Percentiles rank a stretch among this genome's conserved stretches.
Conservation (phyloP, 164 flowering plant genomes). For the Magnolia kwangsiensis region DNA sequence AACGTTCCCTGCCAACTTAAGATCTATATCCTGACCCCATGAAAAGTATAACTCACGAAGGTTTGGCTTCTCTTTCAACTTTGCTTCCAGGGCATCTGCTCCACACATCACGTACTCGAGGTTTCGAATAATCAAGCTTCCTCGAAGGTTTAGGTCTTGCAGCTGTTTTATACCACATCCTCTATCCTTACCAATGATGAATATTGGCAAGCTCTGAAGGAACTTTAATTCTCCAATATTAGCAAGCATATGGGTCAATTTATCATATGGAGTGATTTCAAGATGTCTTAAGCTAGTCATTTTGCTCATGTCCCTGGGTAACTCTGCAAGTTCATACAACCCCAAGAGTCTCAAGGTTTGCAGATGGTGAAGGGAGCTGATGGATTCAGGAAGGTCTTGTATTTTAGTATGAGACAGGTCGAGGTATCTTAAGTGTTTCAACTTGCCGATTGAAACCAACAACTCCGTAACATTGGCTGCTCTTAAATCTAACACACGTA, state of each 20-base stretch:
- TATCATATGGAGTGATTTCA: neutral
- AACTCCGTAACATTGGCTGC: neutral
- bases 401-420: neutral
- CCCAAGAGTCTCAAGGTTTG: neutral
- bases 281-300: slow-evolving; percentile 6
- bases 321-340: neutral
- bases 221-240: neutral
- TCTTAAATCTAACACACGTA: neutral
- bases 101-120: neutral
- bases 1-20: neutral
- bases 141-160: neutral
- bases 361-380: neutral
- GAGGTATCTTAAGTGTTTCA: slow-evolving; percentile 1
- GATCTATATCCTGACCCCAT: neutral
- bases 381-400: neutral
- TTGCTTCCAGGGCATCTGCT: neutral
- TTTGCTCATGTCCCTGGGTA: neutral
- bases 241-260: neutral
- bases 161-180: neutral
- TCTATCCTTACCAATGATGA: neutral
- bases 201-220: neutral
- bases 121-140: neutral
- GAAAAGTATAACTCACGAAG: neutral
- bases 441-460: neutral
- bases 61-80: neutral